Evolutionary conservation across 1,139 yeast species (phyloP).

Genomic region (Schwanniomyces etchellsii): DNA sequence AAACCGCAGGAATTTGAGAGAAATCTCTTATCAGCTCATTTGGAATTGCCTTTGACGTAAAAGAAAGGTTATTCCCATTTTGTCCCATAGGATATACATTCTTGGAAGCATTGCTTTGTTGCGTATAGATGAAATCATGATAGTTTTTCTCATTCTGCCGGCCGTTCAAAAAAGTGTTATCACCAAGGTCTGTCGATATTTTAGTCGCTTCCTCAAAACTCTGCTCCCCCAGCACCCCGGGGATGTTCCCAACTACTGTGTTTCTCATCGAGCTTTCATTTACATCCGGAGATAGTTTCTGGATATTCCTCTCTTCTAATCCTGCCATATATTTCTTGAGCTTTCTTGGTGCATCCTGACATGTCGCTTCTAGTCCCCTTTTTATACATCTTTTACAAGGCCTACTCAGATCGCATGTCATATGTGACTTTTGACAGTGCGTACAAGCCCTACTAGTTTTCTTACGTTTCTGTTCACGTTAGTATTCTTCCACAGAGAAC

Average conservation of each 20-base stretch:
- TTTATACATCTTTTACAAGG: constrained; percentile 81
- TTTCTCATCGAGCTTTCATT: constrained; percentile 76
- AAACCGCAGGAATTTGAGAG: background rate
- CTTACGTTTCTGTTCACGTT: constrained; percentile 26
- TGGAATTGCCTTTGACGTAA: background rate
- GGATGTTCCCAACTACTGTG: constrained; percentile 53
- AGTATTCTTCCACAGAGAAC: constrained; percentile 7
- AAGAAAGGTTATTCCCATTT: background rate
- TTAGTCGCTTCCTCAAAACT: background rate
- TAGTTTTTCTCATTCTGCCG: background rate
- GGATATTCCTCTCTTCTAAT: constrained; percentile 47
- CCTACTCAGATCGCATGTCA: constrained; percentile 75
- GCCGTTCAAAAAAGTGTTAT: background rate
- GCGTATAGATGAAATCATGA: constrained; percentile 3
- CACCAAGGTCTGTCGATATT: background rate
- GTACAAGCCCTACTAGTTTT: constrained; percentile 81
- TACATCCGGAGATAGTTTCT: constrained; percentile 72
- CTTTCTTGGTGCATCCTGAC: constrained; percentile 89
- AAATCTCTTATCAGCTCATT: background rate
- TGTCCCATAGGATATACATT: background rate
- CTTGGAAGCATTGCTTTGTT: background rate
- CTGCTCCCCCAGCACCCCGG: constrained; percentile 10
- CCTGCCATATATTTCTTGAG: constrained; percentile 73
- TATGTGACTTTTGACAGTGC: constrained; percentile 81
- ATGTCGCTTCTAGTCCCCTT: constrained; percentile 63